These are phyloP conservation scores for Fistulina hepatica DNA, from an alignment of 1,284 basidiomycete species.

Conservation along the genomic window DNA sequence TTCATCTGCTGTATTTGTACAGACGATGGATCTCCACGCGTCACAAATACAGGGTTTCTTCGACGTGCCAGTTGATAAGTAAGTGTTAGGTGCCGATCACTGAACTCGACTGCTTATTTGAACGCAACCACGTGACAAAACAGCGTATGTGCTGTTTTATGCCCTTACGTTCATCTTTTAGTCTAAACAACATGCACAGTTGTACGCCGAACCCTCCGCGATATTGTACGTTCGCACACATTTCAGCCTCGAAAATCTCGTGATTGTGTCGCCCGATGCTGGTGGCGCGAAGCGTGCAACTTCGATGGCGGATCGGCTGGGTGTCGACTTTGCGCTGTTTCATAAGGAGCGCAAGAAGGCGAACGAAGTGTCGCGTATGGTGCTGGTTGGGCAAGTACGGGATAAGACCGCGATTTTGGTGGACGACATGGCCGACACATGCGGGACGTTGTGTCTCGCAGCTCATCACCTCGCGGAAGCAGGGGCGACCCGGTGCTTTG, in stretches of 20 bases:
- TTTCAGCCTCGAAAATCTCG: constrained; percentile 79
- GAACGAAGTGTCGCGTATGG: constrained; percentile 98
- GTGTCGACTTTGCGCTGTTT: constrained; percentile 97
- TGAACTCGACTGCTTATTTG: constrained; percentile 8
- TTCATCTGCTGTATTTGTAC: constrained; percentile 8
- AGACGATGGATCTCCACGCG: constrained; percentile 98
- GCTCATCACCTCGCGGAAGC: constrained; percentile 85
- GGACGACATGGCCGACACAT: constrained; percentile 99
- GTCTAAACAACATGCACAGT: constrained; percentile 36
- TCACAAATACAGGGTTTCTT: constrained; percentile 99
- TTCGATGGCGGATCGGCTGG: constrained; percentile 92
- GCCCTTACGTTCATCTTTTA: background rate
- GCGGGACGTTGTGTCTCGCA: constrained; percentile 92
- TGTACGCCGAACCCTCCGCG: constrained; percentile 96
- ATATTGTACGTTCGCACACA: constrained; percentile 92
- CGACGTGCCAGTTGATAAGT: constrained; percentile 99
- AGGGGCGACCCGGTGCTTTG: constrained; percentile 80
- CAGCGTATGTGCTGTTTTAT: constrained; percentile 36
- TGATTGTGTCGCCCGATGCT: constrained; percentile 98
- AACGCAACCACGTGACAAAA: too few species aligned
- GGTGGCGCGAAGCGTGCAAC: constrained; percentile 98
- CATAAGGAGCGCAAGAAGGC: constrained; percentile 99
- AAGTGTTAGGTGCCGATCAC: constrained; percentile 29
- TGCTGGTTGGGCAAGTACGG: constrained; percentile 89
- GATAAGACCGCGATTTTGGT: constrained; percentile 97